Evolutionary conservation across 257 asterid species (phyloP).

Genomic region (Primulina huaijiensis): DNA sequence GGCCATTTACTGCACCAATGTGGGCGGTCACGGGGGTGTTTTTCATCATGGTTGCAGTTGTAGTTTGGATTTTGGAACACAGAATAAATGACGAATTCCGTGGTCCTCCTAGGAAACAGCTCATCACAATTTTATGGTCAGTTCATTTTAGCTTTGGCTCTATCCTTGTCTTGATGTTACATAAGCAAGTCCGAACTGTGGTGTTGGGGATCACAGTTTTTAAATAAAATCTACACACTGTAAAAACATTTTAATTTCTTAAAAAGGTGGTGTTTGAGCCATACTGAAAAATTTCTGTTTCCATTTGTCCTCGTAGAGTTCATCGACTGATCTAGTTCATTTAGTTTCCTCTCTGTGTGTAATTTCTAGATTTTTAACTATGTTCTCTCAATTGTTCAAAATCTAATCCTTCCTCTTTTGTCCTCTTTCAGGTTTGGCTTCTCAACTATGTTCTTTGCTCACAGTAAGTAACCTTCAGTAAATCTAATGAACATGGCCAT

Average conservation of each 20-base stretch:
- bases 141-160: background rate
- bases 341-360: background rate
- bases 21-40: conserved; percentile 47
- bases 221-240: no score
- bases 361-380: background rate
- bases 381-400: background rate
- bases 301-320: no score
- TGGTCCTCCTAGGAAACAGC: conserved; percentile 54
- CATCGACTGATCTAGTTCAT: background rate
- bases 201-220: no score
- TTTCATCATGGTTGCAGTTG: conserved; percentile 44
- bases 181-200: no score
- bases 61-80: conserved; percentile 60
- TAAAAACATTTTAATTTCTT: no score
- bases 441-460: conserved; percentile 56
- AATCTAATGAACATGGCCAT: background rate
- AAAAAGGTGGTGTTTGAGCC: no score
- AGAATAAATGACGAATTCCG: conserved; percentile 53
- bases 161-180: background rate
- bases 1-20: conserved; percentile 48
- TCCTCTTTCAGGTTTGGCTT: conserved; percentile 53
- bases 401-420: background rate
- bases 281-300: no score
- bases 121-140: conserved; percentile 52
- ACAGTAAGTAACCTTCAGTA: conserved; percentile 33